These are phyloP conservation scores for Gloeopeniophorella convolvens DNA, from an alignment of 768 basidiomycete species.

Conservation along the genomic window DNA sequence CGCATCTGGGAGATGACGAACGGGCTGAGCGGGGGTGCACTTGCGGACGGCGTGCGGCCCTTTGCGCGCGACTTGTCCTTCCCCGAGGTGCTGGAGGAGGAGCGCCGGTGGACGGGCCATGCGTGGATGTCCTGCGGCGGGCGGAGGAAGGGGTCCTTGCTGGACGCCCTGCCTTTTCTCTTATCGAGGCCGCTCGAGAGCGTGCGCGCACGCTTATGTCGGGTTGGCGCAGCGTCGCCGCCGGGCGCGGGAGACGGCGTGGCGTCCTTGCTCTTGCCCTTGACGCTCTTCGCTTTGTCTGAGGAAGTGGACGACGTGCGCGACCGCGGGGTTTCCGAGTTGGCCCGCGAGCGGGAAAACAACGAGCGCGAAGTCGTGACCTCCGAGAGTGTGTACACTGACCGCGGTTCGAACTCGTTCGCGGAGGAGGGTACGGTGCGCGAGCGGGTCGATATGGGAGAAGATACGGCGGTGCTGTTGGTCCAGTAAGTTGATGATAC, in stretches of 20 bases:
- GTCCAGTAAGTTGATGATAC: constrained; percentile 1
- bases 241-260: not conserved
- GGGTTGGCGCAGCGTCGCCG: not conserved
- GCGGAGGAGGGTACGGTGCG: not conserved
- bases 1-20: not conserved
- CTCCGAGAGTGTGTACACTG: not conserved
- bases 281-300: not conserved
- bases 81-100: not conserved
- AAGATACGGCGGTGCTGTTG: not conserved
- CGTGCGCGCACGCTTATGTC: constrained; percentile 1
- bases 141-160: no score
- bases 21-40: not conserved
- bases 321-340: not conserved
- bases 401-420: no score
- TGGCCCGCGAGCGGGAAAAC: not conserved
- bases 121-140: not conserved
- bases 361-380: not conserved
- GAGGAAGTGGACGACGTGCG: not conserved
- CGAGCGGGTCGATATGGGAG: not conserved
- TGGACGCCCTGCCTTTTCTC: not conserved
- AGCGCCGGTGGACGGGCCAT: not conserved
- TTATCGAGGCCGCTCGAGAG: not conserved
- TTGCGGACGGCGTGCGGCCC: not conserved
- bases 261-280: no score
- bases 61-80: not conserved